Percentiles rank a stretch among this genome's conserved stretches.
phyloP scores from a whole-genome alignment of 495 filamentous ascomycete genomes.

The Cryomyces minteri region DNA sequence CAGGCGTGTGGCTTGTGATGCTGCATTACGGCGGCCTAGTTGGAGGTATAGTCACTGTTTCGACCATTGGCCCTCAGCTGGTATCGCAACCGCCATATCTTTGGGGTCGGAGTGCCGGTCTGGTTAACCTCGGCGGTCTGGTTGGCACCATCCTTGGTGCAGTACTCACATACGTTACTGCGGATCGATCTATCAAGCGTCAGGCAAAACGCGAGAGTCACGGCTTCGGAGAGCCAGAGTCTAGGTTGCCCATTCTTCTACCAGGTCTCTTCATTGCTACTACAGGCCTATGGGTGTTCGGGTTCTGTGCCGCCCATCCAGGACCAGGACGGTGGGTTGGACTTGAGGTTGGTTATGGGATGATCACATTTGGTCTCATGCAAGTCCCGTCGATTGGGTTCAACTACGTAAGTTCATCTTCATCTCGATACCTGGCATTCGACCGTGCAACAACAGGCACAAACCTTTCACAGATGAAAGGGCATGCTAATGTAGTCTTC shows the following conservation, averaged over 20 bases:
- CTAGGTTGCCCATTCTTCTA: conserved; percentile 8
- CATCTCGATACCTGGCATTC: not conserved
- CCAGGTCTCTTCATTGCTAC: conserved; percentile 13
- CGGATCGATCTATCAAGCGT: conserved; percentile 7
- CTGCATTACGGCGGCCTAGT: conserved; percentile 15
- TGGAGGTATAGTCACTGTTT: conserved; percentile 11
- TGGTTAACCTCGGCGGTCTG: conserved; percentile 11
- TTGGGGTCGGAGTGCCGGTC: conserved; percentile 11
- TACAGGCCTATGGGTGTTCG: conserved; percentile 11
- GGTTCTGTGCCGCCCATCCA: conserved; percentile 12
- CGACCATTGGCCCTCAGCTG: conserved; percentile 11
- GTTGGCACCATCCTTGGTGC: conserved; percentile 10
- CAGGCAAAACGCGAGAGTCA: conserved; percentile 9
- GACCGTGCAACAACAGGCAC: not conserved
- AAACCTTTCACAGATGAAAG: not conserved
- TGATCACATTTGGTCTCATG: conserved; percentile 14
- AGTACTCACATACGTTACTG: conserved; percentile 9
- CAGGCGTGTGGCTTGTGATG: conserved; percentile 15
- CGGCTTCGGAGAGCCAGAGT: conserved; percentile 15
- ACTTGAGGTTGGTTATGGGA: conserved; percentile 11
- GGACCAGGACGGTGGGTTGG: conserved; percentile 11
- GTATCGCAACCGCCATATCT: conserved; percentile 15
- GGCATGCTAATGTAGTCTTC: not conserved
- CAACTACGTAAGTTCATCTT: conserved; percentile 11
- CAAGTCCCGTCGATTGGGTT: conserved; percentile 17